phyloP scores from a whole-genome alignment of 2,329 filamentous ascomycete species.

The Ilyonectria destructans region DNA sequence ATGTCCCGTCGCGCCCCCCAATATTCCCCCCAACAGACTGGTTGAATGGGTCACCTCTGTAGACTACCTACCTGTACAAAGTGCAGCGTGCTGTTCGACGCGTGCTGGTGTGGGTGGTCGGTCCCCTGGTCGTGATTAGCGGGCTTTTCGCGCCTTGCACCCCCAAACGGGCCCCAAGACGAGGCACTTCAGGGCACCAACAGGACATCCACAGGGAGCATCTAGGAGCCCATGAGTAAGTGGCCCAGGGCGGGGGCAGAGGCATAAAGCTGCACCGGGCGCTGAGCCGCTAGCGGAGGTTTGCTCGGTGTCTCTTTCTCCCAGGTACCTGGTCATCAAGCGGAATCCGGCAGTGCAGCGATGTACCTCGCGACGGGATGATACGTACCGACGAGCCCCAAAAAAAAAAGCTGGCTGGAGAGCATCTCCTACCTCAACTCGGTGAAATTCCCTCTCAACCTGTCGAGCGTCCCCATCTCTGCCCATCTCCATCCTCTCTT shows the following conservation, averaged over 20 bases:
- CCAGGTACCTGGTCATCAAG: slow-evolving; percentile 40
- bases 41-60: slow-evolving; percentile 35
- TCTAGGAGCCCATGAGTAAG: slow-evolving; percentile 8
- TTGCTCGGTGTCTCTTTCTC: slow-evolving; percentile 46
- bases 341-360: slow-evolving; percentile 24
- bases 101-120: slow-evolving; percentile 20
- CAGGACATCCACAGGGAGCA: slow-evolving; percentile 15
- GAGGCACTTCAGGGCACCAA: slow-evolving; percentile 31
- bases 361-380: slow-evolving; percentile 50
- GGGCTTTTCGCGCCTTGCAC: slow-evolving; percentile 1
- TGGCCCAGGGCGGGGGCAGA: slow-evolving; percentile 40
- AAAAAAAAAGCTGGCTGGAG: slow-evolving; percentile 52
- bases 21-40: slow-evolving; percentile 49
- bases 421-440: slow-evolving; percentile 43
- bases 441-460: slow-evolving; percentile 54
- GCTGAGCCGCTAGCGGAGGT: slow-evolving; percentile 41
- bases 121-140: slow-evolving; percentile 13
- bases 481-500: slow-evolving; percentile 48
- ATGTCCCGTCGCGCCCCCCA: slow-evolving; percentile 39
- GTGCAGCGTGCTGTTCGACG: slow-evolving; percentile 34
- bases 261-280: slow-evolving; percentile 51
- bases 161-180: not conserved
- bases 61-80: slow-evolving; percentile 2
- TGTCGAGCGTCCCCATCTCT: slow-evolving; percentile 43
- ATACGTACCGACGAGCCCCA: slow-evolving; percentile 52